Evolutionary conservation across 169 alveolate genomes (phyloP), one percentile per base, ranked within the genome.

Genomic region (Miamiensis avidus): DNA sequence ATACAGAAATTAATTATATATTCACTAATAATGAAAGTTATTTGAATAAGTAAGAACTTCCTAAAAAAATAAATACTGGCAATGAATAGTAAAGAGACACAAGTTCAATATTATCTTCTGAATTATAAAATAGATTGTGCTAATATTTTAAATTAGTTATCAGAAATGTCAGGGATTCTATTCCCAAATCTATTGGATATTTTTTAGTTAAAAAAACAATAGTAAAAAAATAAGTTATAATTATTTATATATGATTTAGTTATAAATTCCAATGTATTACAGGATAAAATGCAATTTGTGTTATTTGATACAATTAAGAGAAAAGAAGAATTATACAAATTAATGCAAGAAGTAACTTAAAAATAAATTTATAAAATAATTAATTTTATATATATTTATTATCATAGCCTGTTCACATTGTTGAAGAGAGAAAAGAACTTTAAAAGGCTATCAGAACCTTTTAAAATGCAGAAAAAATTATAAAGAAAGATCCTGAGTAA

Each of bases 131-230:
- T 28, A 88, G 95, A 83, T 82, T 93, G 29, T 95, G 91, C 74
- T 89, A 91, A n/a, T 95, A 93, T 81, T 95, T 93, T 85, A 88
- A 86, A 75, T 82, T 95, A 69, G 96, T 93, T 4, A 86, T 95
- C n/a, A 93, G 97, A 88, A 87, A 89, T 34, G 83, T 93, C 31
- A 93, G 96, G 91, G 96, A 95, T 83, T 78, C 86, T 34, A 86
- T 99, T 27, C 99, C 99, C 0, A 99, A 98, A 93, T 93, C 96
- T 29, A 97, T 99, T 78, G 99, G 99, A 25, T 97, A 96, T 90
- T 98, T 98, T 86, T 85, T 96, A 79, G 97, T 96, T 28, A 93
- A 94, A 76, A 89, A 91, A 64, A 85, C 95, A 75, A 90, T 96
- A 91, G 98, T 95, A 81, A 96, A 95, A 83, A 85, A 95, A 31